phyloP scores from a whole-genome alignment of 2,329 filamentous ascomycete genomes.

The Xylaria sp. region DNA sequence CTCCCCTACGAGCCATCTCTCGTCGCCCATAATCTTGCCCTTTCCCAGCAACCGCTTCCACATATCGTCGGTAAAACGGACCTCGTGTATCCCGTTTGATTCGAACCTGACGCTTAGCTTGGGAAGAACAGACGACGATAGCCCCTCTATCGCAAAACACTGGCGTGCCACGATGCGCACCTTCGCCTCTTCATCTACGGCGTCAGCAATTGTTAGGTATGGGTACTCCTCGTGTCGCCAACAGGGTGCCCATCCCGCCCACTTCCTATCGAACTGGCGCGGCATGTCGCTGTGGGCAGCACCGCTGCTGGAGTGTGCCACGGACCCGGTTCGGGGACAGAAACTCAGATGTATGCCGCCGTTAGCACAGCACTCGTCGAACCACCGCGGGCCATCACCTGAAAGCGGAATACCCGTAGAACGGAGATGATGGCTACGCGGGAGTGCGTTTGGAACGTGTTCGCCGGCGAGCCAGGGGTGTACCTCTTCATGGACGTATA shows the following conservation, averaged over 20 bases:
- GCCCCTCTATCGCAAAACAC: conserved; percentile 54
- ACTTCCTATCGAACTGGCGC: conserved; percentile 11
- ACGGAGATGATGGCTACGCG: conserved; percentile 52
- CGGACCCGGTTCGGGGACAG: conserved; percentile 46
- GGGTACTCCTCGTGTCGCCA: conserved; percentile 62
- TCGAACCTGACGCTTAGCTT: conserved; percentile 43
- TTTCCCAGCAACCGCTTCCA: conserved; percentile 56
- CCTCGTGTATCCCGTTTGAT: conserved; percentile 39
- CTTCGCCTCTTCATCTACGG: conserved; percentile 51
- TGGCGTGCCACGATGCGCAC: conserved; percentile 52
- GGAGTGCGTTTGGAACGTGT: conserved; percentile 49
- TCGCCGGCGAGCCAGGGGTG: conserved; percentile 55
- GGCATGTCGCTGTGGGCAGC: neutral
- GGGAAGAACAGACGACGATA: conserved; percentile 52
- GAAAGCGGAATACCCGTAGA: conserved; percentile 60
- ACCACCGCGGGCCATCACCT: conserved; percentile 55
- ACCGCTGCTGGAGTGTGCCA: conserved; percentile 44
- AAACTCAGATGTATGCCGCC: conserved; percentile 50
- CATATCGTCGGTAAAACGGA: conserved; percentile 50
- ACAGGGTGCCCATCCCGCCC: conserved; percentile 50
- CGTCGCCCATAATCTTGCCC: conserved; percentile 63
- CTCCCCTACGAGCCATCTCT: conserved; percentile 67
- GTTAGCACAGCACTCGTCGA: conserved; percentile 52
- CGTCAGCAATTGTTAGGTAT: conserved; percentile 54
- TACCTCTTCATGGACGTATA: conserved; percentile 64